Conservation (phyloP, 2,329 filamentous ascomycete species). For the Fusarium sp. region DNA sequence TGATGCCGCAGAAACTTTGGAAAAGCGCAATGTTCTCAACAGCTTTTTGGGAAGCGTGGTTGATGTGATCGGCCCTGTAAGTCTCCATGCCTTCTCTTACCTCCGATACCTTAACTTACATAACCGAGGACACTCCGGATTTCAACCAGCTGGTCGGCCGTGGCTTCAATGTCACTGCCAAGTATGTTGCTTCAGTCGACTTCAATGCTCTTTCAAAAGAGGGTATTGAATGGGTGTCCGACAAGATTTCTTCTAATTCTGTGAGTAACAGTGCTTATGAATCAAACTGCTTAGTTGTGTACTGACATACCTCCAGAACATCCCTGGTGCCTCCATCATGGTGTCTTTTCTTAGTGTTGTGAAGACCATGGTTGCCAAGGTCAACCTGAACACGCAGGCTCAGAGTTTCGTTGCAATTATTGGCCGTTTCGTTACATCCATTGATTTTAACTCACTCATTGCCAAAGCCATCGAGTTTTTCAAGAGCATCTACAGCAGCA, state of each 20-base stretch:
- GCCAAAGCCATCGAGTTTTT: background rate
- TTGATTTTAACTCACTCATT: background rate
- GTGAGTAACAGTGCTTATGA: rapidly evolving
- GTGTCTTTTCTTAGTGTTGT: background rate
- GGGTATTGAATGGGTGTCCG: background rate
- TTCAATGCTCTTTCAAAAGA: background rate
- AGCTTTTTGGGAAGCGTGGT: background rate
- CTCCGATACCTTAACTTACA: background rate
- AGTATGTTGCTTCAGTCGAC: background rate
- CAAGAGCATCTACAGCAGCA: background rate
- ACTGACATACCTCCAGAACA: background rate
- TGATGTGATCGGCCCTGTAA: background rate
- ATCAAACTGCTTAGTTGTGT: no score
- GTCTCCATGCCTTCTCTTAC: no score
- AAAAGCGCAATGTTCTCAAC: background rate
- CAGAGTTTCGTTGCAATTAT: background rate
- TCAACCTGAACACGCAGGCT: background rate
- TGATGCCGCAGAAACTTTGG: background rate
- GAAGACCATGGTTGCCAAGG: background rate
- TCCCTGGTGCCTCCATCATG: background rate
- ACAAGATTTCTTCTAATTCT: background rate
- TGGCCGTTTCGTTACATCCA: background rate
- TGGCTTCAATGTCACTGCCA: background rate
- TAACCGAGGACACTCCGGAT: background rate
- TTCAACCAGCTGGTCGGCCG: background rate